Conservation (phyloP, 306 rosid genomes). For the Quercus glauca region DNA sequence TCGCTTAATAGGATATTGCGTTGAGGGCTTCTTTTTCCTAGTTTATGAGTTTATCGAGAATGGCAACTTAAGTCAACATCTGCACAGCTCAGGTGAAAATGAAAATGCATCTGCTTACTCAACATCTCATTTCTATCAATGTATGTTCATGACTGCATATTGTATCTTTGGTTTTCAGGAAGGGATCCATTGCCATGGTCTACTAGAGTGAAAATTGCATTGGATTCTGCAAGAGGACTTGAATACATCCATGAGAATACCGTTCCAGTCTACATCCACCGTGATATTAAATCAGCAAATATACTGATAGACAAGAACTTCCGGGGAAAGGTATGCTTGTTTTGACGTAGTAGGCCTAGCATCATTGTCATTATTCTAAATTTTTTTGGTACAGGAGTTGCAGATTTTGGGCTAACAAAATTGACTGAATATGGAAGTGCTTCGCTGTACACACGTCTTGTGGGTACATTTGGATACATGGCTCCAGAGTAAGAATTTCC, state of each 20-base stretch:
- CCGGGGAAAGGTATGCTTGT: slow-evolving; percentile 54
- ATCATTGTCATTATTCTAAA: background rate
- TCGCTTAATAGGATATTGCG: slow-evolving; percentile 70
- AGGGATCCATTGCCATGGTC: slow-evolving; percentile 65
- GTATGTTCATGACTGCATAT: slow-evolving; percentile 9
- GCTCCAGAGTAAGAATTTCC: slow-evolving; percentile 63
- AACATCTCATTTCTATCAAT: background rate
- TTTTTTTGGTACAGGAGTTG: slow-evolving; percentile 50
- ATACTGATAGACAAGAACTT: slow-evolving; percentile 72
- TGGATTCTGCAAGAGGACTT: slow-evolving; percentile 74
- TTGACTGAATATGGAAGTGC: slow-evolving; percentile 53
- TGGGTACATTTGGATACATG: slow-evolving; percentile 83
- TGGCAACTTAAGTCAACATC: slow-evolving; percentile 66
- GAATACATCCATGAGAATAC: slow-evolving; percentile 86
- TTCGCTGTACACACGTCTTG: slow-evolving; percentile 64
- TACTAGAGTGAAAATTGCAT: slow-evolving; percentile 68
- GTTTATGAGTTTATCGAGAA: slow-evolving; percentile 73
- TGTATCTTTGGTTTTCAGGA: slow-evolving; percentile 24
- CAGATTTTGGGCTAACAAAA: slow-evolving; percentile 71
- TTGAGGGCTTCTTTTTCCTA: slow-evolving; percentile 66
- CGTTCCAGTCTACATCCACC: slow-evolving; percentile 77
- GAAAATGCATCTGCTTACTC: background rate
- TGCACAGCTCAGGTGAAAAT: slow-evolving; percentile 50
- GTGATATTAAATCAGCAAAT: slow-evolving; percentile 72
- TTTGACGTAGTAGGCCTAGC: background rate